Base-by-base conservation (phyloP, 1,139 yeast species). In the Hansenula lynferdii region DNA sequence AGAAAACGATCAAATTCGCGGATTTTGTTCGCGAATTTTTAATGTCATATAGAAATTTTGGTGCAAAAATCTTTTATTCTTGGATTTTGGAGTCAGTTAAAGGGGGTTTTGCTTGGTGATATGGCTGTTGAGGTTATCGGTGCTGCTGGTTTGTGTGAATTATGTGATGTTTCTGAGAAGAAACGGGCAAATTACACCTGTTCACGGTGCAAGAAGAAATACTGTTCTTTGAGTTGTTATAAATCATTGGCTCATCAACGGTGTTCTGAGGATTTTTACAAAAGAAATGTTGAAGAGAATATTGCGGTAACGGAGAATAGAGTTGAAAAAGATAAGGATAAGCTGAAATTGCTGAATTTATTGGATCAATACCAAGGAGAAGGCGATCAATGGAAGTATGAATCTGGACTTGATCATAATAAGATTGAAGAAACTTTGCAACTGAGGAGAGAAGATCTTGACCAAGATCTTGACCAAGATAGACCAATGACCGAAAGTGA, bases 381-480 rank as follows among this genome's bases (percentile, higher is more conserved):
- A 2, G 28, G 19, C 12, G 50, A 36, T 0, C n/a, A n/a, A 3
- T 39, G 39, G 39, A 39, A 26, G 21, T 39, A 36, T 22, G 39
- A 39, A 20, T 8, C 34, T 2, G 31, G 28, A 5, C 11, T 21
- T 10, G 27, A 32, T 18, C 29, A 26, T 18, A 29, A 19, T 19
- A n/a, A 26, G 21, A 21, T 32, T 4, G 37, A 32, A 24, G 21
- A 35, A 6, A 17, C 19, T 15, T 12, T 35, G 27, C 9, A 18
- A 8, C 16, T 34, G 8, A 14, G 29, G 2, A 17, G 34, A 11
- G 27, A 35, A 6, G 36, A 31, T 12, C 22, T 31, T 41, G 31
- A 1, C 53, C 49, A 4, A 42, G 30, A 22, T 43, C 43, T 8
- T 4, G 37, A 32, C 23, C 28, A 29, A 4, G 42, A 35, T 11